Evolutionary conservation across 2,329 filamentous ascomycete species (phyloP), one percentile per base, ranked within the genome.

Genomic region (Coniella lustricola): DNA sequence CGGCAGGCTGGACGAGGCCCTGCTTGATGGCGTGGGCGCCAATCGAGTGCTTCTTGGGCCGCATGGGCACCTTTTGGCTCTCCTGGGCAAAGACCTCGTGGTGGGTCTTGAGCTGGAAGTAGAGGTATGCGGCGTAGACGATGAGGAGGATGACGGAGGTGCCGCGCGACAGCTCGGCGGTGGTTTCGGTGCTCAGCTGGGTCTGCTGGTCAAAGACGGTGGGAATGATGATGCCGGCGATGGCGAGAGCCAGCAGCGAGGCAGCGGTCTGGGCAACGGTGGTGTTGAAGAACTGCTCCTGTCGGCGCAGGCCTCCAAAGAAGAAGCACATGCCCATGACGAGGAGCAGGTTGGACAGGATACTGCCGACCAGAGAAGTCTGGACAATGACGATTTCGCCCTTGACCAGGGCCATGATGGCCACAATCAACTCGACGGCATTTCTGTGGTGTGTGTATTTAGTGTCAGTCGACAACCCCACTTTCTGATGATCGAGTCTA

Each of bases 311-410:
- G 3, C 89, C 89, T 43, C 88, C 90, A 52, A 87, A 84, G 71
- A 95, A 93, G 74, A 94, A 96, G 63, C 84, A 93, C 81, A 90
- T 94, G 48, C 89, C 90, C 73, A 95, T 72, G 44, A 95, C 88
- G 13, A 95, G 78, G 3, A 95, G 77, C 50, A 97, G 67, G 63
- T 96, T 96, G 36, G 90, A 95, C 18, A 96, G 73, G 64, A 96
- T 95, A 65, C 85, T 90, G 48, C 90, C 90, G 54, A 96, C 87
- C 22, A 97, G 74, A 0, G 90, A 96, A 0, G 90, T 95, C 66
- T 96, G 89, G 7, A 96, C 90, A 52, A 97, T 94, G 31, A 85
- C 71, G 20, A 94, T 79, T 65, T 95, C 79, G 44, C 76, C 64
- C 51, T 94, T 77, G 22, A 77, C 69, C 40, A 96, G 69, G 1